Evolutionary conservation across 495 filamentous ascomycete species (phyloP), one percentile per base, ranked within the genome.

Genomic region (Haplographium delicatum): DNA sequence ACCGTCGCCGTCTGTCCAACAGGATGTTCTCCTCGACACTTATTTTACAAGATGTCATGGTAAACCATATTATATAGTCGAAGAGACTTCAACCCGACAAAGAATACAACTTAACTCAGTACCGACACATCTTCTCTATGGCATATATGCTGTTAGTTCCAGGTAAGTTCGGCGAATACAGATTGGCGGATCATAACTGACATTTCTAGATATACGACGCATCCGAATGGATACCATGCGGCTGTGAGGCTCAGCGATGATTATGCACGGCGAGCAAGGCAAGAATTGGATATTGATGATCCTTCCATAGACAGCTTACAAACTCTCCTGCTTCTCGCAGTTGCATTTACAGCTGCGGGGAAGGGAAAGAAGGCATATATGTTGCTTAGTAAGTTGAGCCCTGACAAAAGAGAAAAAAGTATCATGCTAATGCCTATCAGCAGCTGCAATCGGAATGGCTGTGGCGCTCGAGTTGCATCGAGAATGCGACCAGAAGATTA

Each of bases 281-380:
- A 68, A 9, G 80, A 83, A 60, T 72, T 91, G 11, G 86, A 91
- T 66, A 76, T 79, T 15, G 88, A 91, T 51, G 83, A 89, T 54
- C 88, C 88, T 7, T 83, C 80, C 0, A 77, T 91, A 35, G 88
- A 91, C 62, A 73, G 75, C 24, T 66, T 91, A 5, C 88, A 94
- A 61, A 72, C 86, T 5, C 72, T 90, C 9, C 64, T 94, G 40
- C 72, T 94, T n/a, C 76, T 94, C 1, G 81, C 81, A 3, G 82
- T 83, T 59, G 80, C 84, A 2, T 87, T 80, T 58, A 89, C 82
- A 40, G 87, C 85, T 15, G 72, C 80, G 20, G 86, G 88, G n/a
- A 79, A 84, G 56, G 84, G 88, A 19, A 91, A 86, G 69, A 89
- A 86, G 63, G 82, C 85, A 1, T 91, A 88, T 58, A 94, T 94